Percentiles rank a stretch among this genome's conserved stretches.
Evolutionary conservation across 106 monocot genomes (phyloP).

Genomic region (Agapanthus africanus): DNA sequence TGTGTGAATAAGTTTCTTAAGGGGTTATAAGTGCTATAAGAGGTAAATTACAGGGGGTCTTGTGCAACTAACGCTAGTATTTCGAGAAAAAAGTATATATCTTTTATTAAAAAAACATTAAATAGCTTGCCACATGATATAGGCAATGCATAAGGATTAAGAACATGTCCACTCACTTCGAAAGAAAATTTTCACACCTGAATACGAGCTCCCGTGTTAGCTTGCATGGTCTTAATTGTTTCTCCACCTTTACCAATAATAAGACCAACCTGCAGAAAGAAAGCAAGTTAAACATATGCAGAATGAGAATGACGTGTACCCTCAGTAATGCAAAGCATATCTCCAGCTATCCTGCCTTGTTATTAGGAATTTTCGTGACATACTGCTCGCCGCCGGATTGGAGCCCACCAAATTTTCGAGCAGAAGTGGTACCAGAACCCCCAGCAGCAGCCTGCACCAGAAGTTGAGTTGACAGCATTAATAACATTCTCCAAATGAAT

Average conservation of each 20-base stretch:
- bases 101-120: too few species aligned
- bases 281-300: background rate
- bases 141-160: background rate
- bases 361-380: conserved; percentile 22
- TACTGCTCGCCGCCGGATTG: conserved; percentile 18
- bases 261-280: conserved; percentile 67
- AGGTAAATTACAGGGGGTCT: too few species aligned
- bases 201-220: conserved; percentile 76
- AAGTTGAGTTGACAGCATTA: background rate
- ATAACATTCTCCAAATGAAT: background rate
- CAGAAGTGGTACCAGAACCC: conserved; percentile 8
- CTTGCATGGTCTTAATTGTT: conserved; percentile 90
- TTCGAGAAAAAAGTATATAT: background rate
- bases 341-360: conserved; percentile 28
- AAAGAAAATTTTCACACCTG: conserved; percentile 37
- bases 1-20: too few species aligned
- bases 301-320: background rate
- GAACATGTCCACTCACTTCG: background rate
- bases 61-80: background rate
- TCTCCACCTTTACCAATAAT: conserved; percentile 99
- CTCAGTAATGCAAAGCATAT: background rate
- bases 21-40: too few species aligned
- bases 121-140: background rate
- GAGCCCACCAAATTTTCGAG: conserved; percentile 6
- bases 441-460: conserved; percentile 15